Evolutionary conservation across 1,284 basidiomycete genomes (phyloP).

Genomic region (Entoloma clypeatum): DNA sequence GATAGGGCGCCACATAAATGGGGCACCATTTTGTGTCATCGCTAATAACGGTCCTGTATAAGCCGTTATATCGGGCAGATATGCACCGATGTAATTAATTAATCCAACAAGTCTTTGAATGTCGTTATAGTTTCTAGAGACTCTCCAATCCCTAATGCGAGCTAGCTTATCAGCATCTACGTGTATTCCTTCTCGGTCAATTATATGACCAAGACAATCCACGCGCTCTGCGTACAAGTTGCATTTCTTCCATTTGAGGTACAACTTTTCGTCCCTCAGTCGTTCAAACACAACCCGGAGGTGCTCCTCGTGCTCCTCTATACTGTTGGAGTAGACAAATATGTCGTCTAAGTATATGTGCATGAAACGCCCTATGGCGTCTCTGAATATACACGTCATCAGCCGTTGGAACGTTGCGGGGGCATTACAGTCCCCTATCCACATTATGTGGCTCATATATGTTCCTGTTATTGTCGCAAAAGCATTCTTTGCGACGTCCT

Average conservation of each 20-base stretch:
- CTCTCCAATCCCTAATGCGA: conserved; percentile 27
- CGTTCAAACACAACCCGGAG: conserved; percentile 11
- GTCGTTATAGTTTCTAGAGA: conserved; percentile 32
- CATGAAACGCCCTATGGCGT: no score
- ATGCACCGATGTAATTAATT: conserved; percentile 36
- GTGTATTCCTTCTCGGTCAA: conserved; percentile 25
- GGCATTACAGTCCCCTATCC: conserved; percentile 31
- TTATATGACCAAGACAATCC: conserved; percentile 31
- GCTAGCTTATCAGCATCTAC: conserved; percentile 25
- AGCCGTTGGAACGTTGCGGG: conserved; percentile 30
- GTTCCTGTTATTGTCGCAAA: conserved; percentile 27
- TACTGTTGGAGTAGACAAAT: no score
- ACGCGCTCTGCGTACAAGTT: conserved; percentile 29
- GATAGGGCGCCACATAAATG: conserved; percentile 29
- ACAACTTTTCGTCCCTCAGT: conserved; percentile 21
- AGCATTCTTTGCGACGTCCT: conserved; percentile 22
- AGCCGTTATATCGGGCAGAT: conserved; percentile 34
- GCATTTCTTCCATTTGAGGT: conserved; percentile 27
- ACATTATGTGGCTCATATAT: conserved; percentile 26
- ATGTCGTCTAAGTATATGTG: no score
- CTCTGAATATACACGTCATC: no score
- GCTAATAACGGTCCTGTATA: conserved; percentile 27
- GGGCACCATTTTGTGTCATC: conserved; percentile 27
- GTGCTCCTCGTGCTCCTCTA: no score
- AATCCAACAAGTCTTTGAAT: conserved; percentile 39